Evolutionary conservation across 352 stramenopile species (phyloP), one percentile per base, ranked within the genome.

Genomic region (Pythium folliculosum): DNA sequence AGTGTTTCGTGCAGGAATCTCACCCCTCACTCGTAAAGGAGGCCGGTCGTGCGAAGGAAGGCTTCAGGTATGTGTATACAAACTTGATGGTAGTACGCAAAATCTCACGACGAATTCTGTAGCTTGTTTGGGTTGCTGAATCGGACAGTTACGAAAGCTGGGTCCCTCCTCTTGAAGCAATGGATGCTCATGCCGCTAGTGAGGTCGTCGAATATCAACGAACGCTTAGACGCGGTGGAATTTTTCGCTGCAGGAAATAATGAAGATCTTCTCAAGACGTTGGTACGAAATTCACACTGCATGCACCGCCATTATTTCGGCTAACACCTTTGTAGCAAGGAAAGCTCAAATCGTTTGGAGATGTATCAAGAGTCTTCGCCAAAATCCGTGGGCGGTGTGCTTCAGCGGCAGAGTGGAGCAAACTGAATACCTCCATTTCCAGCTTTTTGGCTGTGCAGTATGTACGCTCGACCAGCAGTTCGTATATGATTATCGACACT

Each of bases 91-190:
- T n/a, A n/a, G n/a, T n/a, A n/a, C n/a, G n/a, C n/a, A 40, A 56
- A 49, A 5, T 14, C 45, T 44, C 49, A 45, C 32, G 0, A 38
- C 10, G 19, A 25, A 1, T 6, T 51, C 12, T 66, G 8, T 50
- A 96, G 88, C 65, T 54, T 96, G 1, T 91, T 88, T 63, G 84
- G 82, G 9, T 72, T 96, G 22, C 67, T 96, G n/a, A 91, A 96
- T 63, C 81, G 77, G 44, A 93, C 84, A 13, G 67, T 91, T 30
- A 96, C 88, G 6, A 90, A 86, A 64, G 82, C 80, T 17, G 88
- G 88, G 5, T 69, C 69, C 19, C 63, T 61, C 19, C 75, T 91
- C 59, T 73, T 96, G 17, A 83, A 84, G 0, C 77, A 79, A 47
- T 96, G 88, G 88, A 92, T 96, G 82, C 61, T 96, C 21, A 74